Conservation (phyloP, 2,329 filamentous ascomycete genomes). For the Neospermospora avenae region DNA sequence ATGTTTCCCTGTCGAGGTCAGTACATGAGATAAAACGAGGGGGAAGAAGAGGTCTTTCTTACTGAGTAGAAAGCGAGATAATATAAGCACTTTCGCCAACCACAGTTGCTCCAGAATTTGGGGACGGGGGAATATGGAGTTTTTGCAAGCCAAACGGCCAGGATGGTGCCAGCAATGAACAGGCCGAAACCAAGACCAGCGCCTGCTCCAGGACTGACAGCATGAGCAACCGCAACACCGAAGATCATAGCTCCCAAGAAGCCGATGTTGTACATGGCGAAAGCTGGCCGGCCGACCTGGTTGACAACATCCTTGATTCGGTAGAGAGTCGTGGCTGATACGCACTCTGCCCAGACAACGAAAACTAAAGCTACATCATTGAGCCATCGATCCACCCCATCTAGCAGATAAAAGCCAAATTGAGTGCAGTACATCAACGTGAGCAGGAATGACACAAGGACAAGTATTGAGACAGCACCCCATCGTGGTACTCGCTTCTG, state of each 20-base stretch:
- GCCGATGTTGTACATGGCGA: background rate
- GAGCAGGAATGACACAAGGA: background rate
- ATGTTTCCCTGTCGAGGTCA: background rate
- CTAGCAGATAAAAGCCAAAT: slow-evolving; percentile 1
- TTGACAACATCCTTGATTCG: background rate
- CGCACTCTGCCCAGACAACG: slow-evolving; percentile 3
- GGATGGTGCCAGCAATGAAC: background rate
- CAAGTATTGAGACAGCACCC: background rate
- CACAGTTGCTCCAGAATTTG: background rate
- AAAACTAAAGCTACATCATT: slow-evolving; percentile 3
- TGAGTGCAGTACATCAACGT: slow-evolving; percentile 2
- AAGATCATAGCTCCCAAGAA: background rate
- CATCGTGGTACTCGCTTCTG: background rate
- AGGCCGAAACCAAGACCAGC: slow-evolving; percentile 4
- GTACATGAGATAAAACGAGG: background rate
- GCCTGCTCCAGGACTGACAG: slow-evolving; percentile 2
- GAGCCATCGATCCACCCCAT: slow-evolving; percentile 1
- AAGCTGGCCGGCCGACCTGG: background rate
- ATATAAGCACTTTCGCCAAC: background rate
- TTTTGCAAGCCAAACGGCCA: background rate
- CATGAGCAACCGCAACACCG: background rate
- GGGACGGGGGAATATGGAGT: background rate
- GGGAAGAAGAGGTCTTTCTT: background rate
- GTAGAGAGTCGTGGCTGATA: background rate
- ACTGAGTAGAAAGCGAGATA: slow-evolving; percentile 5